A percentile compares a stretch with the other conserved stretches of the same genome.
Evolutionary conservation across 208 protist species (phyloP).

Genomic region (Leishmania aethiopica): DNA sequence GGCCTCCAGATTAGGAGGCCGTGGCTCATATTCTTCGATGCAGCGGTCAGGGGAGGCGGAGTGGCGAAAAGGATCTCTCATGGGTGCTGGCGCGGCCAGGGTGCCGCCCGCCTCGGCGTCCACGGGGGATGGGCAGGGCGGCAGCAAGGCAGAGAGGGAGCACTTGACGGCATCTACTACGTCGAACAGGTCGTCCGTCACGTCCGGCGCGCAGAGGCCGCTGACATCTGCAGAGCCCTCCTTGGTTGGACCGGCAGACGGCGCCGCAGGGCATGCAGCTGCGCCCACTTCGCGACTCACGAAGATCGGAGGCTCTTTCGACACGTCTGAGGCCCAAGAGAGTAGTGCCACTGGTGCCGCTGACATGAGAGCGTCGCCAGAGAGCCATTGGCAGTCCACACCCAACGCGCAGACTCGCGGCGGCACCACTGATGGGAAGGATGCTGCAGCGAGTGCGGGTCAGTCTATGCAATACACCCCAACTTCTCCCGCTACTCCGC

Average conservation of each 20-base stretch:
- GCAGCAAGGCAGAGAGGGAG: not conserved
- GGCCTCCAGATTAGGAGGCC: not conserved
- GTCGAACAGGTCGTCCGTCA: not conserved
- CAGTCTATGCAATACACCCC: not conserved
- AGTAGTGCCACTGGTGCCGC: not conserved
- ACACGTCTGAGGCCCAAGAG: not conserved
- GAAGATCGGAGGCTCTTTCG: not conserved
- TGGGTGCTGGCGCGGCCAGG: not conserved
- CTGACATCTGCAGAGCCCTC: not conserved
- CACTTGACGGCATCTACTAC: not conserved
- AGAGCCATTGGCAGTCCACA: not conserved
- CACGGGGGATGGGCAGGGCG: not conserved
- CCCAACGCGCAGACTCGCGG: not conserved
- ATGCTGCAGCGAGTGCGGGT: not conserved
- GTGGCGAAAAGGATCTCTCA: not conserved
- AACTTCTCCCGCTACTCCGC: not conserved
- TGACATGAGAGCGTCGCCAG: not conserved
- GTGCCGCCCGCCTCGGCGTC: not conserved
- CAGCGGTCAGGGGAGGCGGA: not conserved
- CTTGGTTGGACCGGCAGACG: too few relatives aligned
- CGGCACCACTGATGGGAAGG: not conserved
- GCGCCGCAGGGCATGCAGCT: not conserved
- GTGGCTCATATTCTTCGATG: not conserved
- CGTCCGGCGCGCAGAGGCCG: not conserved
- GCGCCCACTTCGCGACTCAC: not conserved